phyloP scores from a whole-genome alignment of 2,329 filamentous ascomycete genomes.

The Alternaria brassicae region DNA sequence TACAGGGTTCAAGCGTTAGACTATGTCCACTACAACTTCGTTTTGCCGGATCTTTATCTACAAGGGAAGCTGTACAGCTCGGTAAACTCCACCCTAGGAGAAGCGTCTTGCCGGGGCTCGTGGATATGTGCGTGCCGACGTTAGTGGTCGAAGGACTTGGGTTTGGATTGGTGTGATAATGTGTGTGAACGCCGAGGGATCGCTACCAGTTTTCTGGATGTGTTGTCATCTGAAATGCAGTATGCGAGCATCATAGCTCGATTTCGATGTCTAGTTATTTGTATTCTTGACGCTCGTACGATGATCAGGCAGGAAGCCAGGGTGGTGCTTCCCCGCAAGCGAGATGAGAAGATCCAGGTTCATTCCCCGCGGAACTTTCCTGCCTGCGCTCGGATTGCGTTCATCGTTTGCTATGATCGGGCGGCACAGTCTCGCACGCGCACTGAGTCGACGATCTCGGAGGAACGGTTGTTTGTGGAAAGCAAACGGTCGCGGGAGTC shows the following conservation, averaged over 20 bases:
- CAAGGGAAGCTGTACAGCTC: not conserved
- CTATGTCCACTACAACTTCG: not conserved
- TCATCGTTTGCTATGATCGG: conserved; percentile 6
- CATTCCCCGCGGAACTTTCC: conserved; percentile 5
- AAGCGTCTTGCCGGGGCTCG: not conserved
- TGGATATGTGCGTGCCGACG: not conserved
- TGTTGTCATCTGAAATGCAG: conserved; percentile 8
- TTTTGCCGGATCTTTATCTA: not conserved
- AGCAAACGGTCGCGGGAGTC: conserved; percentile 7
- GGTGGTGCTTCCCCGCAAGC: conserved; percentile 17
- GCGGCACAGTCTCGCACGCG: not conserved
- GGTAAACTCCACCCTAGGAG: not conserved
- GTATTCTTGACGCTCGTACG: conserved; percentile 11
- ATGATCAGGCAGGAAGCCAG: conserved; percentile 12
- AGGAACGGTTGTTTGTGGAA: conserved; percentile 6
- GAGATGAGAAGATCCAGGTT: conserved; percentile 15
- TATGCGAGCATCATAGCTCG: conserved; percentile 8
- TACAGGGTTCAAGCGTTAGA: not conserved
- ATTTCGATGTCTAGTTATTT: conserved; percentile 8
- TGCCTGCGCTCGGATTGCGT: conserved; percentile 9
- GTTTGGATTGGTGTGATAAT: conserved; percentile 3
- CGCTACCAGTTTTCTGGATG: conserved; percentile 10
- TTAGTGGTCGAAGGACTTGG: not conserved
- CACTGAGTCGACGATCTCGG: conserved; percentile 13
- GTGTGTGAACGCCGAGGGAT: conserved; percentile 6